Evolutionary conservation across 2,329 filamentous ascomycete genomes (phyloP), one percentile per base, ranked within the genome.

Genomic region (Raffaelea arxii): DNA sequence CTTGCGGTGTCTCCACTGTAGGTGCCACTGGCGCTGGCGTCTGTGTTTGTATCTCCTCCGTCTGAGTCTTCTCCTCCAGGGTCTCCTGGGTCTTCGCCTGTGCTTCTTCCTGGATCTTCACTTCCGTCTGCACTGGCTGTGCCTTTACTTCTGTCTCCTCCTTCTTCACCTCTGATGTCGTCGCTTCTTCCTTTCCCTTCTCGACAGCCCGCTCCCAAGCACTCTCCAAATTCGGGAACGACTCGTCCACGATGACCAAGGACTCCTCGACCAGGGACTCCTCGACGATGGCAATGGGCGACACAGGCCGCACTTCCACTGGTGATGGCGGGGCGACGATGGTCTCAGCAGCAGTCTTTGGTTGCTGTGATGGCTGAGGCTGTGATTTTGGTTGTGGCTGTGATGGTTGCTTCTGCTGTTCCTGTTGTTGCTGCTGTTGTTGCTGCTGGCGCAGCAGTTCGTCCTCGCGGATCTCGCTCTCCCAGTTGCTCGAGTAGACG

Each of bases 401-500:
- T 32, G 27, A 32, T 9, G 27, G n/a, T n/a, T n/a, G n/a, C n/a
- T n/a, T n/a, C 38, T 41, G 11, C 22, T 14, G 38, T 18, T 22
- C 11, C 22, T 57, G 45, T 22, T 53, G 52, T 32, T 54, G 19
- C 30, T n/a, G n/a, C 21, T 32, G 46, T 25, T 19, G 38, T 43
- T 9, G 25, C 41, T 14, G 63, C 58, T 4, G 60, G 63, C 45
- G 62, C 66, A 16, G 60, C 36, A 68, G 55, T 19, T 58, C 66
- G 32, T 76, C 70, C 23, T 74, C 68, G 16, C 65, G 69, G 47
- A 83, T 77, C 65, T 83, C 79, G 51, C 71, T 78, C 61, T 82
- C 76, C 78, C 79, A 92, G 62, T 94, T 92, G 60, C 84, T 90
- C 43, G 82, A 86, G 63, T 92, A 94, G 35, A 94, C 86, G 1